Percentiles rank a stretch among this genome's conserved stretches.
These are phyloP conservation scores for Abrus precatorius DNA, from an alignment of 306 rosid genomes.

Conservation along the genomic window DNA sequence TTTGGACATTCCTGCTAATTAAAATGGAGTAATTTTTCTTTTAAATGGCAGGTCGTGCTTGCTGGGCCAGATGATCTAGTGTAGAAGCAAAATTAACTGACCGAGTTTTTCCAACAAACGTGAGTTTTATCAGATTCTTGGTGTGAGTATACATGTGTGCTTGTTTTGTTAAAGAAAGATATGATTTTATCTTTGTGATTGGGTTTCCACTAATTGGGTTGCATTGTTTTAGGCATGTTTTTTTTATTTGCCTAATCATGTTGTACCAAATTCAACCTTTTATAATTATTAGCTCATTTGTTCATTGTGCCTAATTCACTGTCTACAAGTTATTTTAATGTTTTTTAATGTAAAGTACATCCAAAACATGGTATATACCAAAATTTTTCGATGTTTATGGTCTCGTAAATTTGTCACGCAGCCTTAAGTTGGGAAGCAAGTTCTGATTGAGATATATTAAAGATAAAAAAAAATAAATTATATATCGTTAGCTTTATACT, in stretches of 20 bases:
- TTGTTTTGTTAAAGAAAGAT: constrained; percentile 53
- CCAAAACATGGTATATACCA: constrained; percentile 10
- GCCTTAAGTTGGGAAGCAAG: not conserved
- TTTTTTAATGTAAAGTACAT: constrained; percentile 38
- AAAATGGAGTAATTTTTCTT: constrained; percentile 19
- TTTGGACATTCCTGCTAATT: constrained; percentile 32
- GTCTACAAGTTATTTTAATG: not conserved
- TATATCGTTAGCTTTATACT: constrained; percentile 13
- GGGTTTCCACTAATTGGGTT: constrained; percentile 77
- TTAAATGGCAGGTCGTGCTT: constrained; percentile 76
- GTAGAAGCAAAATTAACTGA: constrained; percentile 65
- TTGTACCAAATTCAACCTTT: constrained; percentile 58
- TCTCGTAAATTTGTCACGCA: not conserved
- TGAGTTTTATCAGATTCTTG: constrained; percentile 60
- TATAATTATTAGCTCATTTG: constrained; percentile 73
- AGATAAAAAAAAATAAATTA: not conserved
- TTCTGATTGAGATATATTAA: not conserved
- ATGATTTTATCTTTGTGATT: constrained; percentile 56
- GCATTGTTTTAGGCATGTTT: constrained; percentile 92
- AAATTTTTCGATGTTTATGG: constrained; percentile 26
- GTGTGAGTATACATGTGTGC: constrained; percentile 68
- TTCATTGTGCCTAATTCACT: constrained; percentile 70
- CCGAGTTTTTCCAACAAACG: constrained; percentile 51
- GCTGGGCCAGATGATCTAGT: constrained; percentile 95
- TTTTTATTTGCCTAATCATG: constrained; percentile 92